Evolutionary conservation across 2,329 filamentous ascomycete genomes (phyloP).

Genomic region (Claviceps fusiformis): DNA sequence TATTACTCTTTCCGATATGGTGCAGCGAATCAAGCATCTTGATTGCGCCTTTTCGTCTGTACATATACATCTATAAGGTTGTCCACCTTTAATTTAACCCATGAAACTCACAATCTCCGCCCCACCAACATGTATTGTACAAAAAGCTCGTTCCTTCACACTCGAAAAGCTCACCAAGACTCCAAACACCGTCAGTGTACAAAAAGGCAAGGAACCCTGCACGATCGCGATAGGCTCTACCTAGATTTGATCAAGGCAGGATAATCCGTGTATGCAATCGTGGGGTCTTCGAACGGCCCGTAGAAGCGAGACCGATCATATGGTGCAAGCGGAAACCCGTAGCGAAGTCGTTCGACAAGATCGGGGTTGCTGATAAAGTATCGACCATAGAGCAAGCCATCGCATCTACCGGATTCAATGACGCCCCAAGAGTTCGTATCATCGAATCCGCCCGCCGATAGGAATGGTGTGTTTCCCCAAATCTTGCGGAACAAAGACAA

Average conservation of each 20-base stretch:
- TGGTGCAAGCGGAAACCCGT: slow-evolving; percentile 22
- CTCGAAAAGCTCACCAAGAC: neutral
- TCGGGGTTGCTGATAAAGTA: slow-evolving; percentile 37
- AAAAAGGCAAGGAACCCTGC: neutral
- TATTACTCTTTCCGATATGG: no score
- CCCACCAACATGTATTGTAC: no score
- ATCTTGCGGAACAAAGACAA: slow-evolving; percentile 35
- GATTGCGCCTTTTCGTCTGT: no score
- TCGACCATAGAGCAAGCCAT: slow-evolving; percentile 32
- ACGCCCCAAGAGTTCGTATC: slow-evolving; percentile 35
- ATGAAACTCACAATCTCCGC: no score
- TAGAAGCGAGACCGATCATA: slow-evolving; percentile 34
- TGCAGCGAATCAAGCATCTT: no score
- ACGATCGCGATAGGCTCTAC: neutral
- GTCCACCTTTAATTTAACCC: neutral
- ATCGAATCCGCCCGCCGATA: slow-evolving; percentile 41
- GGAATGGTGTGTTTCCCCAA: slow-evolving; percentile 37
- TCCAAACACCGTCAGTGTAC: neutral
- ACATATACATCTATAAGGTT: neutral
- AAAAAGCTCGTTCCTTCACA: neutral
- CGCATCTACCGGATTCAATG: slow-evolving; percentile 27
- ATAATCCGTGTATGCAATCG: slow-evolving; percentile 24
- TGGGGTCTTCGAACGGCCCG: slow-evolving; percentile 21
- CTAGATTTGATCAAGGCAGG: slow-evolving; percentile 4
- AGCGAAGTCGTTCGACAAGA: slow-evolving; percentile 27